phyloP scores from a whole-genome alignment of 148 eudicot genomes.

The Nepenthes mirabilis region DNA sequence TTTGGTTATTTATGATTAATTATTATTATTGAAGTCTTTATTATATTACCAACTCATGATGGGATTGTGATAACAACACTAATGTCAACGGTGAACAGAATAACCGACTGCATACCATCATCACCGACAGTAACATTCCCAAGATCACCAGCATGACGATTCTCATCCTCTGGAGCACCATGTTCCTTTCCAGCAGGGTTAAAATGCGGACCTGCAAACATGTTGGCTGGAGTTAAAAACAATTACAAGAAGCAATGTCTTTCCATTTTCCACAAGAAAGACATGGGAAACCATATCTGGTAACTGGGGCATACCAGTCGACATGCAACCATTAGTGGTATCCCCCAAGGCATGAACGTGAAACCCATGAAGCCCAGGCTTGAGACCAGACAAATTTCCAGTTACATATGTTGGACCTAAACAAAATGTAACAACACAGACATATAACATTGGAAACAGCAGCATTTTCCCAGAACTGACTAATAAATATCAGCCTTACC shows the following conservation, averaged over 20 bases:
- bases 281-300: not conserved
- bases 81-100: too few relatives aligned
- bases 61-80: too few relatives aligned
- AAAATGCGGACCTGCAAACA: conserved; percentile 74
- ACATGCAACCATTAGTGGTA: conserved; percentile 97
- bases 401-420: conserved; percentile 79
- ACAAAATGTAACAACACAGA: not conserved
- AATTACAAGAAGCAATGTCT: not conserved
- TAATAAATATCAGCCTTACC: conserved; percentile 2
- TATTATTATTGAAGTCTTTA: too few relatives aligned
- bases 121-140: conserved; percentile 86
- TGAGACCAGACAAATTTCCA: conserved; percentile 75
- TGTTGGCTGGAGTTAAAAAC: not conserved
- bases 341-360: conserved; percentile 99
- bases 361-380: conserved; percentile 91
- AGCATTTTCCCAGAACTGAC: not conserved
- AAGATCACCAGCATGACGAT: conserved; percentile 98
- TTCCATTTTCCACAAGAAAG: not conserved
- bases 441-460: not conserved
- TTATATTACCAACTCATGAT: too few relatives aligned
- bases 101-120: conserved; percentile 49
- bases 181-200: conserved; percentile 86
- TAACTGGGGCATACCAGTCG: conserved; percentile 51
- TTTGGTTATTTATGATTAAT: too few relatives aligned
- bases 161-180: conserved; percentile 89